phyloP scores from a whole-genome alignment of 2,329 filamentous ascomycete species.

The Sporothrix phasma region DNA sequence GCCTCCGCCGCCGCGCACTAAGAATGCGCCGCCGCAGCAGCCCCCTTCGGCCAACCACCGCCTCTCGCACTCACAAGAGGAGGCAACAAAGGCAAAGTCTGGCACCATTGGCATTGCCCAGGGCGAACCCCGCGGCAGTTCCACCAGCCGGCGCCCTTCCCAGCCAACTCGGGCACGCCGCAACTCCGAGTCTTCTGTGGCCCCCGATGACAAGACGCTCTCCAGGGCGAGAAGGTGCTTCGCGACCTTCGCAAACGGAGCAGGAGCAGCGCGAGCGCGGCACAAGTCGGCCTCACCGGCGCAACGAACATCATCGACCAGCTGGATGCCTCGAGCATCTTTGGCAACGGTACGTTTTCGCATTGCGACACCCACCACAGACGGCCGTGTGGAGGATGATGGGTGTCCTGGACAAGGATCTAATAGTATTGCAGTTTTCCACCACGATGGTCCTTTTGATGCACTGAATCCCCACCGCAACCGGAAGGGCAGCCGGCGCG shows the following conservation, averaged over 20 bases:
- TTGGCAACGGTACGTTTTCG: slow-evolving; percentile 71
- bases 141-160: slow-evolving; percentile 22
- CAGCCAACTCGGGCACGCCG: slow-evolving; percentile 47
- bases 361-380: not conserved
- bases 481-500: slow-evolving; percentile 66
- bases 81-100: slow-evolving; percentile 44
- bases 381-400: too few relatives aligned
- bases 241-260: slow-evolving; percentile 43
- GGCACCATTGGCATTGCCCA: not conserved
- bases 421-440: slow-evolving; percentile 57
- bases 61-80: slow-evolving; percentile 56
- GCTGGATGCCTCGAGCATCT: slow-evolving; percentile 90
- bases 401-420: not conserved
- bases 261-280: slow-evolving; percentile 43
- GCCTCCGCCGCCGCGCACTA: slow-evolving; percentile 33
- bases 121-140: not conserved
- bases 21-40: slow-evolving; percentile 41
- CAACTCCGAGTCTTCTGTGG: slow-evolving; percentile 69
- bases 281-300: slow-evolving; percentile 37
- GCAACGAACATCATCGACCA: slow-evolving; percentile 91
- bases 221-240: slow-evolving; percentile 47
- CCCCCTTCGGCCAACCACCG: slow-evolving; percentile 40
- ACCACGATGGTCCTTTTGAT: slow-evolving; percentile 96
- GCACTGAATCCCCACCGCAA: slow-evolving; percentile 93
- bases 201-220: slow-evolving; percentile 47